phyloP scores from a whole-genome alignment of 495 filamentous ascomycete genomes.

The Rusavskia elegans region DNA sequence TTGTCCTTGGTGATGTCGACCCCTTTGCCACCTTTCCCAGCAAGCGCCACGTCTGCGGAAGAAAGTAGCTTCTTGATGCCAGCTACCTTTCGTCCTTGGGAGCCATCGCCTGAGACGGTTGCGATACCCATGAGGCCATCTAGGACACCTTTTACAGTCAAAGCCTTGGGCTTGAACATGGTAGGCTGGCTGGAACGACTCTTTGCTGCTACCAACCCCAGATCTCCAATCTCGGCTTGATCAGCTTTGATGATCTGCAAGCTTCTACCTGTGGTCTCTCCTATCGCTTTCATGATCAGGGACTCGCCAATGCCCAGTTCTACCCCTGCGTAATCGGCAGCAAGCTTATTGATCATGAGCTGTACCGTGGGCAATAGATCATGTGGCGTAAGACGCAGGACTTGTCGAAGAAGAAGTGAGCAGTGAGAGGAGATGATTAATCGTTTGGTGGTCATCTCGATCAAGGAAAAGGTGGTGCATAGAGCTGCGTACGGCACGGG shows the following conservation, averaged over 20 bases:
- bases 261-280: conserved; percentile 81
- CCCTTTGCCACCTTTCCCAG: conserved; percentile 49
- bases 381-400: conserved; percentile 73
- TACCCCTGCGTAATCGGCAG: conserved; percentile 88
- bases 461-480: conserved; percentile 82
- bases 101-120: conserved; percentile 68
- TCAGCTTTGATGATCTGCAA: conserved; percentile 78
- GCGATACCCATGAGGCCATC: conserved; percentile 81
- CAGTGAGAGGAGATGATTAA: conserved; percentile 76
- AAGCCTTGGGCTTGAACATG: conserved; percentile 90
- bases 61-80: conserved; percentile 90
- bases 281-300: conserved; percentile 95
- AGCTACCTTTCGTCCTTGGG: conserved; percentile 80
- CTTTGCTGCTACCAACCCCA: conserved; percentile 89
- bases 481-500: conserved; percentile 91
- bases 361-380: conserved; percentile 78
- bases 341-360: conserved; percentile 95
- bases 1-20: conserved; percentile 86
- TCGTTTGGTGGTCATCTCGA: conserved; percentile 86
- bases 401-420: conserved; percentile 80
- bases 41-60: conserved; percentile 54
- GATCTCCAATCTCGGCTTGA: conserved; percentile 88
- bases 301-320: conserved; percentile 96
- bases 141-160: conserved; percentile 76
- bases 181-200: conserved; percentile 86